Conservation (phyloP, 495 filamentous ascomycete species). For the Tetracladium setigerum region DNA sequence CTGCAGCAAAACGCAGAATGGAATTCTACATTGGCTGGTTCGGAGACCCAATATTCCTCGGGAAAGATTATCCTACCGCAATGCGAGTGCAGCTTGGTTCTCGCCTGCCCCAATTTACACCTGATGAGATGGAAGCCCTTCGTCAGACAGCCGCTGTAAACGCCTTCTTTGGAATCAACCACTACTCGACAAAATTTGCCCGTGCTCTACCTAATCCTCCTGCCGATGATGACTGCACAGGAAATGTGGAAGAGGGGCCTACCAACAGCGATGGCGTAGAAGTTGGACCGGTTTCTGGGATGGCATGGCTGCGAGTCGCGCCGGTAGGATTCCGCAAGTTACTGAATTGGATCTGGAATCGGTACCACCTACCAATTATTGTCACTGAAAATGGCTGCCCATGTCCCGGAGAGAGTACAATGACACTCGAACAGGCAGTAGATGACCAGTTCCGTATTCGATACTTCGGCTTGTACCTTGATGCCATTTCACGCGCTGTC, state of each 20-base stretch:
- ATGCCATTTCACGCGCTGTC: constrained; percentile 60
- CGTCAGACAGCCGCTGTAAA: constrained; percentile 51
- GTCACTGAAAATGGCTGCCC: constrained; percentile 77
- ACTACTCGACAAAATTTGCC: constrained; percentile 73
- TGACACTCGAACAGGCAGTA: constrained; percentile 56
- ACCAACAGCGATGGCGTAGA: constrained; percentile 58
- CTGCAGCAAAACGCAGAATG: constrained; percentile 51
- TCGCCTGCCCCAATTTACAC: constrained; percentile 54
- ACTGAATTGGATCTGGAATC: constrained; percentile 68
- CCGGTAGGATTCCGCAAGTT: constrained; percentile 66
- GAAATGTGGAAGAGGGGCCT: constrained; percentile 57
- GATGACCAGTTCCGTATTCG: constrained; percentile 66
- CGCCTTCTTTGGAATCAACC: constrained; percentile 77
- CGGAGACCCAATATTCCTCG: constrained; percentile 64
- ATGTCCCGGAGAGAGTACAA: constrained; percentile 66
- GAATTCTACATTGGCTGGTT: constrained; percentile 61
- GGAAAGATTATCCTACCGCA: constrained; percentile 60
- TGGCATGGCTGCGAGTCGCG: constrained; percentile 60
- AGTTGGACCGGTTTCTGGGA: constrained; percentile 66
- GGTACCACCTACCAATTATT: constrained; percentile 66
- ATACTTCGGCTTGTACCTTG: constrained; percentile 64
- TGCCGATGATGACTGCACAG: constrained; percentile 54
- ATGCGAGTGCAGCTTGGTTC: constrained; percentile 64
- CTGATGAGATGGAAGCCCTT: constrained; percentile 58
- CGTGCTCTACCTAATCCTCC: constrained; percentile 52